Percentiles rank a stretch among this genome's conserved stretches.
phyloP scores from a whole-genome alignment of 2,329 filamentous ascomycete genomes.

The Colletotrichum karsti region DNA sequence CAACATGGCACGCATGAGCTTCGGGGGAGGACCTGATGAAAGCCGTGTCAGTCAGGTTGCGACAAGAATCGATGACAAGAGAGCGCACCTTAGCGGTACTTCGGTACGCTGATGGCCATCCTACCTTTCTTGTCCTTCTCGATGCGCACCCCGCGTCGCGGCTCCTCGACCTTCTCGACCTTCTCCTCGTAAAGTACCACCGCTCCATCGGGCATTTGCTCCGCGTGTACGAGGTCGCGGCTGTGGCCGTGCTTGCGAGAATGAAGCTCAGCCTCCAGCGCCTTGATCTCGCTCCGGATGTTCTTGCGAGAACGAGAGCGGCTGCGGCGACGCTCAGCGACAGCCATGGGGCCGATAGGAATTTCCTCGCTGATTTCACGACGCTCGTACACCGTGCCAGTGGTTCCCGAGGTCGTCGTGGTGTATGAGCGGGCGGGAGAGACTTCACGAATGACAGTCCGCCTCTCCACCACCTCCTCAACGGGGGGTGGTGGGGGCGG shows the following conservation, averaged over 20 bases:
- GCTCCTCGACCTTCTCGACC: constrained; percentile 63
- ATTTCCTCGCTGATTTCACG: constrained; percentile 44
- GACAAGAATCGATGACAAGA: constrained; percentile 17
- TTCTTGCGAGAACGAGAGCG: constrained; percentile 61
- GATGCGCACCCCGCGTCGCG: constrained; percentile 70
- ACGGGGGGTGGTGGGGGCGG: constrained; percentile 38
- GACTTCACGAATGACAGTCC: constrained; percentile 55
- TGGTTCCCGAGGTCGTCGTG: constrained; percentile 43
- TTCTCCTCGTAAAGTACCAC: constrained; percentile 71
- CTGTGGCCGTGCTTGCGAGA: constrained; percentile 46
- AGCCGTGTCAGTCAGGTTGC: constrained; percentile 33
- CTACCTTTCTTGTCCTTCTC: constrained; percentile 96
- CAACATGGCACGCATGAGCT: constrained; percentile 74
- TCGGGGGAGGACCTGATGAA: constrained; percentile 67
- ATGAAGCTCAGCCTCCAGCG: constrained; percentile 70
- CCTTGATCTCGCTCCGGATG: constrained; percentile 76
- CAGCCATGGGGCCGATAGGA: constrained; percentile 49
- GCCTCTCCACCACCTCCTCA: constrained; percentile 54
- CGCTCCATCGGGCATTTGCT: constrained; percentile 67
- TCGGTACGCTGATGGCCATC: constrained; percentile 85
- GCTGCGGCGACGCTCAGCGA: constrained; percentile 48
- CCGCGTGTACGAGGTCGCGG: constrained; percentile 63
- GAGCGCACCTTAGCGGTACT: constrained; percentile 68
- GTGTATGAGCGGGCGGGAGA: constrained; percentile 55
- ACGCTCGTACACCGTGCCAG: constrained; percentile 48